Base-by-base conservation (phyloP, 257 asterid species). In the Gentiana macrophylla region DNA sequence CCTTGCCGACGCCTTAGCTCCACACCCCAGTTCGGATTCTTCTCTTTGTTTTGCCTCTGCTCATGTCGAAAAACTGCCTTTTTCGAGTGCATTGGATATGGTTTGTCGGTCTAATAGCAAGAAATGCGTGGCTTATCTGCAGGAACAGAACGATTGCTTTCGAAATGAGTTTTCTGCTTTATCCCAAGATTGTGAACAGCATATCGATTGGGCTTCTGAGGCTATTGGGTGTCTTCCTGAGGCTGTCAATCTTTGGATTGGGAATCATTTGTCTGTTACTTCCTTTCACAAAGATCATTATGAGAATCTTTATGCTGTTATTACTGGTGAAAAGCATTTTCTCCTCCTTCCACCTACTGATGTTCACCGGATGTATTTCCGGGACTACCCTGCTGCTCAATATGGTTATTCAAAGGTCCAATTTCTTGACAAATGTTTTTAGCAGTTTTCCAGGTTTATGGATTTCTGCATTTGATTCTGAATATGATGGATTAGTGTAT, bases 211-310 rank as follows among this genome's bases (percentile, higher is more conserved):
- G 94, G 96, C 95, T 24, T 75, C 77, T 0, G 92, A 76, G 72
- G 98, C 95, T 35, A 67, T 90, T 3, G 98, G 94, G 12, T 77
- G 79, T 62, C 58, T 49, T 64, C 96, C 98, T 47, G 98, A 91
- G 55, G 96, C 98, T 4, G 92, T 91, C 69, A 91, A 91, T 74
- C 65, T 91, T 69, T 91, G 96, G 98, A 54, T 91, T 10, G 98
- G 98, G 41, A 83, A 77, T 47, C 65, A 53, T 8, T 61, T 58
- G 13, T 86, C 94, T 1, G 92, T 84, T 59, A 90, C 98, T 49
- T 82, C 86, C 4, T 87, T 84, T 67, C 96, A 87, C 37, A 91
- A 87, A 74, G 95, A 87, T 62, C 96, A 84, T 60, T 87, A 87
- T 51, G 98, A 91, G 80, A 91, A 91, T 79, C 61, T 91, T 0